Conservation (phyloP, 2,329 filamentous ascomycete genomes). For the Colletotrichum sp. region DNA sequence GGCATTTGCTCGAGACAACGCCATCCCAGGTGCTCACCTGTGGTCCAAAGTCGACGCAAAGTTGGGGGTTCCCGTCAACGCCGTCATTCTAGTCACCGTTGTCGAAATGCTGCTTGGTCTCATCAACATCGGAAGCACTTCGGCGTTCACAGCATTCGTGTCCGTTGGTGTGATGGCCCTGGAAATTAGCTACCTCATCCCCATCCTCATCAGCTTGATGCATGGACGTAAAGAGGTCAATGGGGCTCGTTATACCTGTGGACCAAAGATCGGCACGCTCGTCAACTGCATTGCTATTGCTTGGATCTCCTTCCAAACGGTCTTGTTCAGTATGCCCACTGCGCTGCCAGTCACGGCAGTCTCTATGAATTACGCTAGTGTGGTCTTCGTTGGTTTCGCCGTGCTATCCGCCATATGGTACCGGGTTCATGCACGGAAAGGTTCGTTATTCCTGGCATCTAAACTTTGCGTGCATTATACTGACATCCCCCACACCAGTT, state of each 20-base stretch:
- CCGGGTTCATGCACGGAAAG: conserved; percentile 14
- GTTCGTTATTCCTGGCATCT: neutral
- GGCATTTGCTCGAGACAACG: conserved; percentile 73
- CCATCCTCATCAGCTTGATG: conserved; percentile 68
- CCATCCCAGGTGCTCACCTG: conserved; percentile 65
- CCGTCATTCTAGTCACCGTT: conserved; percentile 73
- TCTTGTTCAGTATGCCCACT: conserved; percentile 76
- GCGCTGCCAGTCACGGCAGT: conserved; percentile 60
- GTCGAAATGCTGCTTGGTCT: conserved; percentile 67
- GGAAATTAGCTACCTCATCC: conserved; percentile 70
- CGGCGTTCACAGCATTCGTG: conserved; percentile 74
- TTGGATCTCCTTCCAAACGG: conserved; percentile 72
- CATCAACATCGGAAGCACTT: conserved; percentile 71
- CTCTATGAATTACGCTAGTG: conserved; percentile 75
- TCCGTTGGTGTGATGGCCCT: conserved; percentile 73
- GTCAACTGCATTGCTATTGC: conserved; percentile 67
- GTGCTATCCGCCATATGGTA: conserved; percentile 70
- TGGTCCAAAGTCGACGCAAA: conserved; percentile 67
- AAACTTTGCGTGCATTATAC: neutral
- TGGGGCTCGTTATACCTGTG: conserved; percentile 64
- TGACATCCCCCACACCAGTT: neutral
- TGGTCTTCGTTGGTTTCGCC: conserved; percentile 71
- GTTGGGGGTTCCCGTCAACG: conserved; percentile 70
- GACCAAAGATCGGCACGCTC: conserved; percentile 57
- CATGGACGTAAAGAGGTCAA: conserved; percentile 64